A percentile compares a stretch with the other conserved stretches of the same genome.
Conservation (phyloP, 2,329 filamentous ascomycete genomes). For the Calonectria pseudoreteaudii region DNA sequence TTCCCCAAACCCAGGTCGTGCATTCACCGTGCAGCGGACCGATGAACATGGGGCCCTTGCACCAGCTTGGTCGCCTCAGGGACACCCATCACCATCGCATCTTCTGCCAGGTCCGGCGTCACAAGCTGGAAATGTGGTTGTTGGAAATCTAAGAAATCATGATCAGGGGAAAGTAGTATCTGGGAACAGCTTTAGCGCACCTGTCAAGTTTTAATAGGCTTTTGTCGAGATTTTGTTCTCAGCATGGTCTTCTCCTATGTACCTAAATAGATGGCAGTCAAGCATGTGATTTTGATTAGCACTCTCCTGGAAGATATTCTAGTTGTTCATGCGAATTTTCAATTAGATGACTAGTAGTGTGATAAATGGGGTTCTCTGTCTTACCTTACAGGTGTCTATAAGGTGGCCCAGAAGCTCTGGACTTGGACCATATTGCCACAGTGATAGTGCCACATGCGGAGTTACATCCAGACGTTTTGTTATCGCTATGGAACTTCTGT, state of each 20-base stretch:
- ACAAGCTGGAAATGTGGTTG: background rate
- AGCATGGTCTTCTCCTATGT: background rate
- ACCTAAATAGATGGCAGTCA: background rate
- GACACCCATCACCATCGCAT: background rate
- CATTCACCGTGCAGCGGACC: background rate
- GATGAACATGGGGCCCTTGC: background rate
- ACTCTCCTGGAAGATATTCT: background rate
- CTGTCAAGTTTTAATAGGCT: background rate
- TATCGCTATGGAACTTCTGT: no score
- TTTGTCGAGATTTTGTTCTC: no score
- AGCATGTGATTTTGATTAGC: background rate
- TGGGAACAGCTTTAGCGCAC: background rate
- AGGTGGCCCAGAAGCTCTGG: no score
- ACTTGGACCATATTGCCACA: no score
- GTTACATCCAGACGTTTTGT: no score
- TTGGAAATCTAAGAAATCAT: background rate
- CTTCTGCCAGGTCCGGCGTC: background rate
- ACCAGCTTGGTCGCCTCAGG: background rate
- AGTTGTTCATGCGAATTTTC: background rate
- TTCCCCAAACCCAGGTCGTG: background rate
- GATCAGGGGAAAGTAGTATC: background rate
- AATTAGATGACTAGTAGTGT: no score
- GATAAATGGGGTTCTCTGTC: no score
- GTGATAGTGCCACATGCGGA: no score
- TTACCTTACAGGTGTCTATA: no score